Evolutionary conservation across 148 eudicot genomes (phyloP).

Genomic region (Persicaria tinctoria): DNA sequence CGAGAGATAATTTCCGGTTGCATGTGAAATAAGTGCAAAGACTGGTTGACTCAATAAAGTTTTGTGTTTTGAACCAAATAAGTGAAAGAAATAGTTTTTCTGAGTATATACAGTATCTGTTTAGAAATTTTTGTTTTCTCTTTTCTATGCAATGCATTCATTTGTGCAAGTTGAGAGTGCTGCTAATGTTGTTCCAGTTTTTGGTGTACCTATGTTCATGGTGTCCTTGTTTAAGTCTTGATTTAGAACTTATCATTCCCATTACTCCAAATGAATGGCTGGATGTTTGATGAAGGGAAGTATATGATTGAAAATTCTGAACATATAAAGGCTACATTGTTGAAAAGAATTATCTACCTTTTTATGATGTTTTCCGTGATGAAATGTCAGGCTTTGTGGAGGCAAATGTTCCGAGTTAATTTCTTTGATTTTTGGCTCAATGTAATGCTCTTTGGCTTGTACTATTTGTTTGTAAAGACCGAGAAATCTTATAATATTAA

Average conservation of each 20-base stretch:
- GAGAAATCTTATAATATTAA: too few species aligned
- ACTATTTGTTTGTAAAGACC: too few species aligned
- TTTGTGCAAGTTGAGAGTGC: not conserved
- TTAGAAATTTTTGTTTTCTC: not conserved
- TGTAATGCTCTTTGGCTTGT: too few species aligned
- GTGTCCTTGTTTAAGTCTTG: too few species aligned
- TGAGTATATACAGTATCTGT: not conserved
- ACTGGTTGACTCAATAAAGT: not conserved
- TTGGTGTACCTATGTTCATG: not conserved
- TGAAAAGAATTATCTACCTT: too few species aligned
- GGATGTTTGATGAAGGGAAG: too few species aligned
- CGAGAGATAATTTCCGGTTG: constrained; percentile 66
- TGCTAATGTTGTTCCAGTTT: not conserved
- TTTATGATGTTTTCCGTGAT: too few species aligned
- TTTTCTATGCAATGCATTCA: not conserved
- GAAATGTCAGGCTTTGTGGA: too few species aligned
- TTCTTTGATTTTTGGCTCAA: too few species aligned
- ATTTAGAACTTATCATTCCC: not conserved
- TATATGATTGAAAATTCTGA: too few species aligned
- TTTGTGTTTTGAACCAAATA: not conserved
- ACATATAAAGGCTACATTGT: not conserved
- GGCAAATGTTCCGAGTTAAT: too few species aligned
- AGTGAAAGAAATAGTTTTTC: not conserved
- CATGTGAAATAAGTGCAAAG: constrained; percentile 34
- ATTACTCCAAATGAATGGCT: too few species aligned